These are phyloP conservation scores for Coemansia sp. DNA, from an alignment of 192 early-diverging fungal species.

Conservation along the genomic window DNA sequence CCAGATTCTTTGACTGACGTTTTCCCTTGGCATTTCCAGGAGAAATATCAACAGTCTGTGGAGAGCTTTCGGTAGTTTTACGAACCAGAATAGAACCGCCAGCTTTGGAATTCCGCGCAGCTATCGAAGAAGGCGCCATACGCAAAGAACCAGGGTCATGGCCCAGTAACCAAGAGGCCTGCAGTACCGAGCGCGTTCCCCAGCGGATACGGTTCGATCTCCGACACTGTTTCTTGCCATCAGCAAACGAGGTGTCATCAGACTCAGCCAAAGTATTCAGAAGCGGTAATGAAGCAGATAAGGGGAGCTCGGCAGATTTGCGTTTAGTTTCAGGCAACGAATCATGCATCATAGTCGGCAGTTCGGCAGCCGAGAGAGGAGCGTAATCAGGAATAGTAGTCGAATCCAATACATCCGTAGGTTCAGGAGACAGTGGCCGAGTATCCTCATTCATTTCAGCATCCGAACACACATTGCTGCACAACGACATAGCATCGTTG, in stretches of 20 bases:
- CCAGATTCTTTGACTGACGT: constrained; percentile 6
- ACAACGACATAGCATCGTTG: neutral
- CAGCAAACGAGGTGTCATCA: neutral
- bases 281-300: neutral
- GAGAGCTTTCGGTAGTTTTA: neutral
- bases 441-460: constrained; percentile 9
- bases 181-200: constrained; percentile 25
- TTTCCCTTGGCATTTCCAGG: neutral
- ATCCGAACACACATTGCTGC: neutral
- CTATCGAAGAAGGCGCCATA: neutral
- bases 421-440: neutral
- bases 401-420: neutral
- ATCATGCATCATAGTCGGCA: neutral
- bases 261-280: neutral
- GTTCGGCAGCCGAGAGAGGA: neutral
- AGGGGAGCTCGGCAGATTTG: constrained; percentile 19
- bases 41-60: neutral
- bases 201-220: constrained; percentile 25
- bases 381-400: neutral
- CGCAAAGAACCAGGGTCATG: neutral
- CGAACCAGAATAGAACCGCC: constrained; percentile 12
- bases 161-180: constrained; percentile 17
- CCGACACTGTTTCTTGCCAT: constrained; percentile 28
- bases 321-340: constrained; percentile 13
- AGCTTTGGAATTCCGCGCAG: neutral